phyloP scores from a whole-genome alignment of 805 yeast genomes.

The Kazachstania taianensis region DNA sequence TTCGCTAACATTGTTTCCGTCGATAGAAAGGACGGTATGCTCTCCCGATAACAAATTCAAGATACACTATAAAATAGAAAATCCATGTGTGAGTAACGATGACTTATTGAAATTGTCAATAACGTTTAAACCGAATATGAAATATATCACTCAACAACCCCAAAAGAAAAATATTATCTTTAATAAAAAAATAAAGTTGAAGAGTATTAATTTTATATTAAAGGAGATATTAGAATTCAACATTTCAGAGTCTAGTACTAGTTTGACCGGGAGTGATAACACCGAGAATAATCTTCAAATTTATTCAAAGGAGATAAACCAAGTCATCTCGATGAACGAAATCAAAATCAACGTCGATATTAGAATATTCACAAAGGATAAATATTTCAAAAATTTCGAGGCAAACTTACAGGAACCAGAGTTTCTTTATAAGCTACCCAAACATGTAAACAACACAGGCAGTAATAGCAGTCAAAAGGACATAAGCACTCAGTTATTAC shows the following conservation, averaged over 20 bases:
- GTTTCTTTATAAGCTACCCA: slow-evolving; percentile 15
- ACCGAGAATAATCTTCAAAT: slow-evolving; percentile 34
- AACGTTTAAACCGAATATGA: slow-evolving; percentile 33
- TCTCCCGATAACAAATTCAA: slow-evolving; percentile 42
- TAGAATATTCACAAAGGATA: slow-evolving; percentile 21
- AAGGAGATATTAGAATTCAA: slow-evolving; percentile 45
- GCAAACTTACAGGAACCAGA: slow-evolving; percentile 26
- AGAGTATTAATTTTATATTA: slow-evolving; percentile 38
- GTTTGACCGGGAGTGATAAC: slow-evolving; percentile 19
- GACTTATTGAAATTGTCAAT: slow-evolving; percentile 36
- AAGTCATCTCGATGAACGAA: slow-evolving; percentile 22
- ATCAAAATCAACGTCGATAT: slow-evolving; percentile 19
- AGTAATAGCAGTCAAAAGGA: not conserved
- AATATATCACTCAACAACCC: slow-evolving; percentile 2
- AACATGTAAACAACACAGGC: not conserved
- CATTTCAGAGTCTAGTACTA: slow-evolving; percentile 26
- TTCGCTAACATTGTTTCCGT: slow-evolving; percentile 41
- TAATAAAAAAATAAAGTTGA: slow-evolving; percentile 31
- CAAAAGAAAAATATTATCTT: slow-evolving; percentile 13
- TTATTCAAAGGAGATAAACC: slow-evolving; percentile 19
- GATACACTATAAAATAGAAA: slow-evolving; percentile 38
- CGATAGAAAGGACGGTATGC: slow-evolving; percentile 34
- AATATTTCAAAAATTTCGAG: slow-evolving; percentile 24
- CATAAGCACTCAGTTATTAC: slow-evolving; percentile 20
- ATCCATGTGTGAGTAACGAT: slow-evolving; percentile 48